Evolutionary conservation across 768 basidiomycete species (phyloP).

Genomic region (Suillus americanus): DNA sequence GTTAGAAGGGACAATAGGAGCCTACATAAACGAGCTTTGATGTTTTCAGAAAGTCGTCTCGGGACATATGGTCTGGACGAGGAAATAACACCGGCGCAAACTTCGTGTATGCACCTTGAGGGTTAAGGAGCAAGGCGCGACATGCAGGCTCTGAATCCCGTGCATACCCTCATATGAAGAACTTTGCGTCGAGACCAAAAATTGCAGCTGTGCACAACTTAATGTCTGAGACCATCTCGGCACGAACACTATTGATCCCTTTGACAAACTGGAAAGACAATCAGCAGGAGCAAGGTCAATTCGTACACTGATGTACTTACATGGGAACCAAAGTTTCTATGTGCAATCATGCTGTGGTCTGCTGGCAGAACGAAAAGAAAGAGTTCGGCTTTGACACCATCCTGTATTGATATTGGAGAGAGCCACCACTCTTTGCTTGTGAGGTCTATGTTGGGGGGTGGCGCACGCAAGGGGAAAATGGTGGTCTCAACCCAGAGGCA

Average conservation of each 20-base stretch:
- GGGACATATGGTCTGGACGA: no score
- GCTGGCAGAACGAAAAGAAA: conserved; percentile 5
- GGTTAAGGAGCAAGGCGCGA: not conserved
- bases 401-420: conserved; percentile 5
- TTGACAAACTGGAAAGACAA: conserved; percentile 4
- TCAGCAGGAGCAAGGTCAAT: no score
- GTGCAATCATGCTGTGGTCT: not conserved
- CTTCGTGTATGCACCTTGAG: not conserved
- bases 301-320: no score
- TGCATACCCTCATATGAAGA: not conserved
- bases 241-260: conserved; percentile 1
- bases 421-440: conserved; percentile 3
- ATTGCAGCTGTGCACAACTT: not conserved
- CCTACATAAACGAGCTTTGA: not conserved
- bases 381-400: conserved; percentile 8
- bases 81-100: conserved; percentile 1
- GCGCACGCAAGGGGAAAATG: not conserved
- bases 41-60: not conserved
- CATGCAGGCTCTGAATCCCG: not conserved
- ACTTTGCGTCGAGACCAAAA: not conserved
- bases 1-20: no score
- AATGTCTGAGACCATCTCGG: not conserved
- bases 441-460: conserved; percentile 3
- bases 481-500: not conserved
- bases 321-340: not conserved